These are phyloP conservation scores for Nitzschia inconspicua DNA, from an alignment of 108 stramenopile genomes.

Conservation along the genomic window DNA sequence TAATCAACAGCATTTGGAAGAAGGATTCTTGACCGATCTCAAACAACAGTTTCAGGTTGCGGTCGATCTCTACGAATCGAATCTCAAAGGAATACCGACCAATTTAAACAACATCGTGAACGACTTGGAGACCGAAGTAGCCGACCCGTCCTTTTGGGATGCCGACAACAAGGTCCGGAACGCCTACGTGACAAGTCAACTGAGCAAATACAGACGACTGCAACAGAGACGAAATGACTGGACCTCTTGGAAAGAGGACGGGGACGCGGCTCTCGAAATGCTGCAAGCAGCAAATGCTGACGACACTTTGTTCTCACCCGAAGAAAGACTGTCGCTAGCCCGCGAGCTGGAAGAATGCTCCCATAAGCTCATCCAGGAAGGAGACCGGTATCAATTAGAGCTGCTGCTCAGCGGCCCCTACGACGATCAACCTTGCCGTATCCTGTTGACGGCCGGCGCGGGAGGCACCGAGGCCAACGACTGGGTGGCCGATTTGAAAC, in stretches of 20 bases:
- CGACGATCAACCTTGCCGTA: conserved; percentile 67
- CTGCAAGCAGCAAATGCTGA: conserved; percentile 19
- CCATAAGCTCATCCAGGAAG: conserved; percentile 35
- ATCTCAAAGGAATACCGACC: conserved; percentile 14
- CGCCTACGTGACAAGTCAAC: conserved; percentile 41
- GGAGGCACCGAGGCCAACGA: conserved; percentile 96
- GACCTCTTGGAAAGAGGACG: conserved; percentile 49
- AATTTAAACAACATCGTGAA: conserved; percentile 19
- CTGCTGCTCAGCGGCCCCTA: conserved; percentile 70
- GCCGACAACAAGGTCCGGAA: conserved; percentile 41
- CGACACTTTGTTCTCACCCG: conserved; percentile 13
- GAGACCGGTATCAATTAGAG: conserved; percentile 62
- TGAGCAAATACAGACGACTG: conserved; percentile 38
- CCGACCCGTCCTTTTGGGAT: conserved; percentile 69
- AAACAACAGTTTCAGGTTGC: conserved; percentile 17
- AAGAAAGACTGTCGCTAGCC: conserved; percentile 42
- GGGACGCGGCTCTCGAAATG: conserved; percentile 54
- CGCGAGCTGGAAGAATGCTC: conserved; percentile 52
- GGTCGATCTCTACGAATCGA: conserved; percentile 11
- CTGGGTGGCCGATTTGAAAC: conserved; percentile 81
- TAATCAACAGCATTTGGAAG: too few relatives aligned
- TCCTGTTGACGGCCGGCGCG: conserved; percentile 95
- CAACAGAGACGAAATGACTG: conserved; percentile 41
- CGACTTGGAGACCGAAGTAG: conserved; percentile 59
- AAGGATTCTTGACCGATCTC: conserved; percentile 5